Conservation (phyloP, 306 rosid genomes). For the Begonia loranthoides region DNA sequence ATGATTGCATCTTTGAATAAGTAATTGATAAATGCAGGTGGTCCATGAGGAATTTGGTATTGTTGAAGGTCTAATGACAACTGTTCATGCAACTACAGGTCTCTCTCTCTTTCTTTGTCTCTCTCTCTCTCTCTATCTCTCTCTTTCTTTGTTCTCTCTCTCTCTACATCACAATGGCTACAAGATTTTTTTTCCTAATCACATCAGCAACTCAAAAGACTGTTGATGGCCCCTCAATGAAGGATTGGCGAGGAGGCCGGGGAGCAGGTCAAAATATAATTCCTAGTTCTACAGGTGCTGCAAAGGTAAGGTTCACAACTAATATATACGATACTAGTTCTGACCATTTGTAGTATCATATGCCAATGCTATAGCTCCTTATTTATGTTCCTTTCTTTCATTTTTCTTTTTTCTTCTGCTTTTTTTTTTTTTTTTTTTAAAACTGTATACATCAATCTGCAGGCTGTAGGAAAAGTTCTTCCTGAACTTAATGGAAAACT, state of each 20-base stretch:
- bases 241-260: slow-evolving; percentile 99
- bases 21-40: slow-evolving; percentile 30
- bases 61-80: slow-evolving; percentile 96
- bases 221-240: slow-evolving; percentile 97
- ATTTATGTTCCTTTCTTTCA: too few relatives aligned
- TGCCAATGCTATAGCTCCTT: too few relatives aligned
- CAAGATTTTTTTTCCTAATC: slow-evolving; percentile 3
- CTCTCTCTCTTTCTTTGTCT: slow-evolving; percentile 8
- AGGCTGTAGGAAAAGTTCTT: slow-evolving; percentile 99
- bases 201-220: slow-evolving; percentile 92
- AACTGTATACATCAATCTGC: slow-evolving; percentile 10
- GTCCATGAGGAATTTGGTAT: slow-evolving; percentile 95
- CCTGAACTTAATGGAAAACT: slow-evolving; percentile 97
- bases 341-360: too few relatives aligned
- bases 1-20: too few relatives aligned
- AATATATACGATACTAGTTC: neutral
- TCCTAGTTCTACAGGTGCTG: slow-evolving; percentile 99
- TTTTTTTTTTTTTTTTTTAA: neutral
- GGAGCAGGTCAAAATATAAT: slow-evolving; percentile 92
- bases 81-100: slow-evolving; percentile 99
- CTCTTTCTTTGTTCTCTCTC: neutral
- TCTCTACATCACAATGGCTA: neutral
- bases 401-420: neutral
- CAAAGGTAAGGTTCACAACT: slow-evolving; percentile 37
- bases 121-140: neutral